Base-by-base conservation (phyloP, 1,284 basidiomycete genomes). In the Puccinia horiana region DNA sequence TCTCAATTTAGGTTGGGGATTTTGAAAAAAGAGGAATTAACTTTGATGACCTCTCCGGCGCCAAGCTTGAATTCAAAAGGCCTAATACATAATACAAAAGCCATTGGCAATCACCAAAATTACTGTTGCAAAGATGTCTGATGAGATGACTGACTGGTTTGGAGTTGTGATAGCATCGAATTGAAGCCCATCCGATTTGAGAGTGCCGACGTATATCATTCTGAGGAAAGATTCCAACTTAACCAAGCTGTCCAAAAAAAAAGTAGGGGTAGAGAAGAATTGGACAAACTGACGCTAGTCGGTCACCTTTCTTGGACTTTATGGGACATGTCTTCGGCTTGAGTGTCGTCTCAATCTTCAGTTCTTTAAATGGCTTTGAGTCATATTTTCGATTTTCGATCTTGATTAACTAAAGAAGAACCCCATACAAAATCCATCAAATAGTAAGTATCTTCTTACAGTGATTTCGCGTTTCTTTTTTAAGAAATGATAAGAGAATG, bases 131-230 rank as follows among this genome's bases (percentile, higher is more conserved):
- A 32, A 35, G 3, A 20, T 20, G 26, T 23, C n/a, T 35, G 18
- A 73, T 3, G 14, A 14, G 29, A 73, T 42, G 6, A 58, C 73
- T 56, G n/a, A 80, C 77, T 61, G 20, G 8, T 67, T 32, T 32
- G 77, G 77, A 61, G 69, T 67, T n/a, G n/a, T 69, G 37, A 63
- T 42, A 20, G 77, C 49, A 37, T 80, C 77, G 44, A 80, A 80
- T 80, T 80, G 77, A 18, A 18, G 2, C 9, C 65, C 77, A 61
- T 56, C 47, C 0, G 67, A 54, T 18, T 52, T 70, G 4, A 80
- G 49, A 12, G 47, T 80, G 16, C 77, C 77, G 9, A 70, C 69
- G 29, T 80, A 80, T 70, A 56, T 56, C 49, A 80, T 54, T 58
- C 77, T 72, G 23, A 44, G 26, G n/a, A 52, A 42, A 37, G 6